Evolutionary conservation across 2,329 filamentous ascomycete species (phyloP), one percentile per base, ranked within the genome.

Genomic region (Xylariaceae sp.): DNA sequence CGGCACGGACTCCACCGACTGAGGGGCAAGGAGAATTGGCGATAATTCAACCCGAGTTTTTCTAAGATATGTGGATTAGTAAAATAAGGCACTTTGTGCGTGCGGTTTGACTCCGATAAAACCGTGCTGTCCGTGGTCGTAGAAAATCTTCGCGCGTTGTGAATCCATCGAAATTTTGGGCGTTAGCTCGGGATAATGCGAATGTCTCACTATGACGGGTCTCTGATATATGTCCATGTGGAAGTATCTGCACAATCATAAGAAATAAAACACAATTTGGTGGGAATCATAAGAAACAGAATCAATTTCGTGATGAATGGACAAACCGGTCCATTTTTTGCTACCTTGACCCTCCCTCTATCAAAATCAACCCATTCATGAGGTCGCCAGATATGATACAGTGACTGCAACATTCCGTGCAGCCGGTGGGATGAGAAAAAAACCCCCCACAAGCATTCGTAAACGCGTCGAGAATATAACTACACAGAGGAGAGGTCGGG

Each of bases 291-390:
- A 56, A 62, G 30, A 58, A 55, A 17, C 56, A 53, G 35, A 53
- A 53, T 62, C 56, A 62, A 66, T 66, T 30, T 66, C 62, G 56
- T 64, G 53, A 63, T 51, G 23, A 44, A 55, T 62, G 64, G 61
- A 63, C 62, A 37, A 64, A 58, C 64, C 64, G 58, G 61, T 61
- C 63, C 63, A 64, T 61, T 17, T 56, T 66, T 66, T 69, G 66
- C 64, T 65, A 62, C 60, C 62, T 49, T 34, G 35, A 3, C 23
- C 57, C 59, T 18, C 52, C 39, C 53, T 61, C 54, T 64, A 63
- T 60, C 60, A 59, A 48, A 58, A 17, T 47, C 44, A 58, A 17
- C 47, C 55, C 51, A 37, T 57, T 56, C 58, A 49, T 59, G 52
- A 60, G 55, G 52, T 56, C 58, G 58, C 60, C 49, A 62, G 59